Percentiles rank a stretch among this genome's conserved stretches.
phyloP scores from a whole-genome alignment of 2,329 filamentous ascomycete genomes.

The Anthostomella pinea region DNA sequence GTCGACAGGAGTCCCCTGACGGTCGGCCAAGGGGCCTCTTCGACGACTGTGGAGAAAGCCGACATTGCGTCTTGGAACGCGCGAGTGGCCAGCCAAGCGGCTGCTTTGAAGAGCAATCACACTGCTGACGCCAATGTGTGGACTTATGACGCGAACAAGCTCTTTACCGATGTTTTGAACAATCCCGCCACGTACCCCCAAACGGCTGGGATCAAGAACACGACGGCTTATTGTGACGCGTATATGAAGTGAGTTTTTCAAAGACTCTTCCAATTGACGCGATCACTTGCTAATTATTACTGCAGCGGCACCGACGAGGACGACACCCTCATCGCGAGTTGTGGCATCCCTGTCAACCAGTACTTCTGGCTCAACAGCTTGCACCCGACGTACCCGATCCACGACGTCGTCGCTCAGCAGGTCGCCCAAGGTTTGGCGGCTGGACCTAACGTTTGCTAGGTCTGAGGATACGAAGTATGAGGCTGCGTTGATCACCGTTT shows the following conservation, averaged over 20 bases:
- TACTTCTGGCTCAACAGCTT: constrained; percentile 64
- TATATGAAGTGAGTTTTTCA: constrained; percentile 50
- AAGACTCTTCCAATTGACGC: background rate
- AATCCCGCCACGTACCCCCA: constrained; percentile 47
- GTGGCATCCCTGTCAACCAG: constrained; percentile 55
- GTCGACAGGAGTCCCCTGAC: constrained; percentile 53
- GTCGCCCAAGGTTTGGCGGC: constrained; percentile 39
- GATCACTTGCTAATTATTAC: constrained; percentile 10
- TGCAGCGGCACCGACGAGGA: constrained; percentile 43
- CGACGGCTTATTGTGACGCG: constrained; percentile 50
- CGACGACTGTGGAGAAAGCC: constrained; percentile 35
- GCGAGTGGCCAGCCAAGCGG: constrained; percentile 40
- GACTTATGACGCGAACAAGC: constrained; percentile 48
- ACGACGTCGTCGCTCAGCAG: constrained; percentile 54
- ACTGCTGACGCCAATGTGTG: constrained; percentile 51
- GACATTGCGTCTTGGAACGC: constrained; percentile 53
- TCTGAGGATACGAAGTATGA: too few relatives aligned
- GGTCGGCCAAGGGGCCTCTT: constrained; percentile 34
- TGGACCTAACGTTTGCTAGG: constrained; percentile 42
- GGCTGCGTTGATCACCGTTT: too few relatives aligned
- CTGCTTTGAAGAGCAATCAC: constrained; percentile 36
- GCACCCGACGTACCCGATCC: constrained; percentile 63
- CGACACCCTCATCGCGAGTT: constrained; percentile 42
- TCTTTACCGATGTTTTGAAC: constrained; percentile 53
- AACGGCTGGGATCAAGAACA: constrained; percentile 53